phyloP scores from a whole-genome alignment of 139 green algal species.

The Closterium sp. region DNA sequence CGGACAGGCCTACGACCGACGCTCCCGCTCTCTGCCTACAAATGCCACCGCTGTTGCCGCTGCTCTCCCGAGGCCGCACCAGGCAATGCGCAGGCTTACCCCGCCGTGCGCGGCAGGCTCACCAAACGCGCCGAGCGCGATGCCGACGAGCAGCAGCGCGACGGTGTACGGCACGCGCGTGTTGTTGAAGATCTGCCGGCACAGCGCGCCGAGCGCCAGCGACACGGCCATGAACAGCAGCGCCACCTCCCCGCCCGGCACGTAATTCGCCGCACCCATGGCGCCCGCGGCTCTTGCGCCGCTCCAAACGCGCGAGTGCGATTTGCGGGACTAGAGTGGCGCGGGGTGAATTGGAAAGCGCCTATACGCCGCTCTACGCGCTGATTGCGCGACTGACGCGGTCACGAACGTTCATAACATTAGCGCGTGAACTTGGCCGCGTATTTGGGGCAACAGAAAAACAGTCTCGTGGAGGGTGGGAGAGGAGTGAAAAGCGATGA shows the following conservation, averaged over 20 bases:
- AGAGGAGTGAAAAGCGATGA: too few relatives aligned
- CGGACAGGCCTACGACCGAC: not conserved
- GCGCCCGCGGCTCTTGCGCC: not conserved
- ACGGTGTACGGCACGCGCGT: slow-evolving; percentile 44
- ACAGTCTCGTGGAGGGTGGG: too few relatives aligned
- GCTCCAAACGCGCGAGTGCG: not conserved
- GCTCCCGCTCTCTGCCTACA: not conserved
- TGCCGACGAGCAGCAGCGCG: slow-evolving; percentile 38
- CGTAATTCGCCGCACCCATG: not conserved
- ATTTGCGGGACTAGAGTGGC: not conserved
- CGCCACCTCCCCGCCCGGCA: slow-evolving; percentile 14
- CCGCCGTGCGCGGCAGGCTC: not conserved
- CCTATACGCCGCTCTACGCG: not conserved
- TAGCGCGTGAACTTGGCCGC: not conserved
- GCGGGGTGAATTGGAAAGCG: not conserved
- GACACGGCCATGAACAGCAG: slow-evolving; percentile 36
- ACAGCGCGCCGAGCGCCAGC: slow-evolving; percentile 22
- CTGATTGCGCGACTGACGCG: not conserved
- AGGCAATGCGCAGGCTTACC: not conserved
- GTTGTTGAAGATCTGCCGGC: slow-evolving; percentile 15
- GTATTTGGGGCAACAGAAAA: not conserved
- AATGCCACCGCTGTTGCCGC: not conserved
- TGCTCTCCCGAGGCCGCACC: not conserved
- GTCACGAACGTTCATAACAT: not conserved
- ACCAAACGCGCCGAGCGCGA: slow-evolving; percentile 29